Evolutionary conservation across 1,284 basidiomycete genomes (phyloP), one percentile per base, ranked within the genome.

Genomic region (Kwoniella shivajii): DNA sequence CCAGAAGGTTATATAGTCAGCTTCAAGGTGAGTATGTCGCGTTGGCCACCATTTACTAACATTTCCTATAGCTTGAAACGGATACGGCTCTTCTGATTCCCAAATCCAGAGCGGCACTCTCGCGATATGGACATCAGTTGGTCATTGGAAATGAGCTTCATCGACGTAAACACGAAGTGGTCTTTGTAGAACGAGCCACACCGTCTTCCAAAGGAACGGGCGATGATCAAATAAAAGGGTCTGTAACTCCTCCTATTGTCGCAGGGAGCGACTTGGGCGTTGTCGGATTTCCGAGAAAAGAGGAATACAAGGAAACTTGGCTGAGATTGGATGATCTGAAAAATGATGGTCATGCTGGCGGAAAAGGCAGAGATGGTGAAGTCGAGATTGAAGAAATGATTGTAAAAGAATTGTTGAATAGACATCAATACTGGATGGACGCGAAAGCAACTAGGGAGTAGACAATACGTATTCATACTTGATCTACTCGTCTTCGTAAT

Each of bases 101-200:
- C 26, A 99, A 99, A 81, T 89, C 95, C 0, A 84, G 86, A 26
- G 85, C 83, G 2, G 91, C 95, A 2, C 84, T 99, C 27, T 87
- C 92, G 61, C 85, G 93, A 22, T 99, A 99, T 74, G 93, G 94
- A 0, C 95, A 99, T 75, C 94, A 98, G 75, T 86, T 97, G 26
- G 96, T 99, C 47, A 92, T 99, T 65, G 95, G 91, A 26, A 99
- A 99, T 76, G 88, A 95, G 59, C 84, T 99, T 13, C 85, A 94
- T 69, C 82, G 85, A 45, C 85, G 95, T 52, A 99, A 99, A 77
- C 84, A 84, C 66, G 89, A 94, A 73, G 94, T 99, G 53, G 89
- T 95, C 3, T 90, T 99, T 69, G 88, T 99, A 30, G 79, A 80
- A 64, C 71, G 71, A 2, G 44, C 18, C 3, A 2, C 39, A 29